Percentiles rank a stretch among this genome's conserved stretches.
Evolutionary conservation across 352 stramenopile genomes (phyloP).

Genomic region (Thraustochytrium sp.): DNA sequence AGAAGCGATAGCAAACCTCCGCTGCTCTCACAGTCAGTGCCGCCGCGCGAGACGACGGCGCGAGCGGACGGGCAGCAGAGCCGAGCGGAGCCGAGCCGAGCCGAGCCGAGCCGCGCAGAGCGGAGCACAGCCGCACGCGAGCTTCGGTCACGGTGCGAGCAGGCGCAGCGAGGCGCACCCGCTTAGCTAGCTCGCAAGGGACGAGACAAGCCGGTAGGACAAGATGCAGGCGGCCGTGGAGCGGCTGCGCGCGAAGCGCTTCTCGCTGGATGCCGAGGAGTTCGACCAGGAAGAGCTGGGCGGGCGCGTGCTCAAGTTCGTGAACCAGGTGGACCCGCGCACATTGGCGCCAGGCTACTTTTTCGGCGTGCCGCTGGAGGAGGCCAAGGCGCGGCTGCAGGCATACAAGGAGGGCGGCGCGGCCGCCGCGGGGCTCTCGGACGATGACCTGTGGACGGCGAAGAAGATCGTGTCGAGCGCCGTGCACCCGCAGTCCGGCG

Average conservation of each 20-base stretch:
- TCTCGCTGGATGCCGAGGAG: conserved; percentile 54
- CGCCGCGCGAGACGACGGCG: too few species aligned
- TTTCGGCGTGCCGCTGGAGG: conserved; percentile 61
- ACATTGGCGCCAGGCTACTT: conserved; percentile 57
- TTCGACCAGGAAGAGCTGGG: conserved; percentile 75
- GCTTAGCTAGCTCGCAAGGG: neutral
- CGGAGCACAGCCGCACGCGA: too few species aligned
- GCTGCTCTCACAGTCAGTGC: too few species aligned
- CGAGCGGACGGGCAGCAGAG: too few species aligned
- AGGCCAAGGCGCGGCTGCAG: neutral
- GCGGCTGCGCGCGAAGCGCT: neutral
- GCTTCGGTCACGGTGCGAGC: neutral
- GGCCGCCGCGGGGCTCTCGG: conserved; percentile 55
- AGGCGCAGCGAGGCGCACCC: neutral
- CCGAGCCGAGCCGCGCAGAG: too few species aligned
- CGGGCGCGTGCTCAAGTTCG: conserved; percentile 72
- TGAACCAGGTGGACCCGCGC: conserved; percentile 69
- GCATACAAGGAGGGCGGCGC: conserved; percentile 54
- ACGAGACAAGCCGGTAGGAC: too few species aligned
- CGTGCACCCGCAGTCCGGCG: conserved; percentile 69
- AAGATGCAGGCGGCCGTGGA: neutral
- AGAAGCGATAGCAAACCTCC: too few species aligned
- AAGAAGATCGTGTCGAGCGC: conserved; percentile 63
- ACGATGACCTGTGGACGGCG: conserved; percentile 68
- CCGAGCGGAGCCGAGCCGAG: too few species aligned